Evolutionary conservation across 805 yeast species (phyloP), one percentile per base, ranked within the genome.

Genomic region (Starmerella etchellsii): DNA sequence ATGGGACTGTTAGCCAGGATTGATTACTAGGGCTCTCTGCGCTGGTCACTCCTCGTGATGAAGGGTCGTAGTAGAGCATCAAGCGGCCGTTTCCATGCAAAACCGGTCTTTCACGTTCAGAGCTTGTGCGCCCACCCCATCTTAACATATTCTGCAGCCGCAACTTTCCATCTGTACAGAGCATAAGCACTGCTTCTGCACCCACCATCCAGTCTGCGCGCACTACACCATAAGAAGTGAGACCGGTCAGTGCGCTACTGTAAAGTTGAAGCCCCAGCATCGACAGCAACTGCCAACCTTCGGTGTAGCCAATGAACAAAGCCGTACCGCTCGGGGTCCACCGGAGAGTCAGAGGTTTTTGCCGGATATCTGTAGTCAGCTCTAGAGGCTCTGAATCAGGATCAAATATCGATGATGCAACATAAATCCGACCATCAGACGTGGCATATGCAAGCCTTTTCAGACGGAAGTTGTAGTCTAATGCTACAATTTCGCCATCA

Each of bases 271-370:
- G 66, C 1, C 78, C 78, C 27, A 70, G 59, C 14, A 63, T 63
- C 3, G 76, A 68, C 44, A 60, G 62, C 21, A 68, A 43, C 36
- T 63, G 64, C 76, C 76, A 73, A 4, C 75, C 75, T 32, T 57
- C 57, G 40, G 53, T 42, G 54, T 49, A 54, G 37, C 63, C 56
- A 16, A 52, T 54, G 55, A 58, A 41, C 24, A 57, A 31, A 22
- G 60, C 38, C 54, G 57, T 45, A 45, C 70, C 57, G 48, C 60
- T 56, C 33, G 68, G 51, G 32, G 70, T 50, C 65, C 67, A 63
- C 15, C 54, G 44, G 22, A 65, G 27, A 16, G 48, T 41, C n/a
- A 14, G 46, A 42, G 20, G 57, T 40, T 4, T 39, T 4, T 28
- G 26, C 4, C 20, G 6, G n/a, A 23, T 25, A 10, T 43, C 41